Conservation (phyloP, 2,329 filamentous ascomycete species). For the Cladosporium sphaerospermum region DNA sequence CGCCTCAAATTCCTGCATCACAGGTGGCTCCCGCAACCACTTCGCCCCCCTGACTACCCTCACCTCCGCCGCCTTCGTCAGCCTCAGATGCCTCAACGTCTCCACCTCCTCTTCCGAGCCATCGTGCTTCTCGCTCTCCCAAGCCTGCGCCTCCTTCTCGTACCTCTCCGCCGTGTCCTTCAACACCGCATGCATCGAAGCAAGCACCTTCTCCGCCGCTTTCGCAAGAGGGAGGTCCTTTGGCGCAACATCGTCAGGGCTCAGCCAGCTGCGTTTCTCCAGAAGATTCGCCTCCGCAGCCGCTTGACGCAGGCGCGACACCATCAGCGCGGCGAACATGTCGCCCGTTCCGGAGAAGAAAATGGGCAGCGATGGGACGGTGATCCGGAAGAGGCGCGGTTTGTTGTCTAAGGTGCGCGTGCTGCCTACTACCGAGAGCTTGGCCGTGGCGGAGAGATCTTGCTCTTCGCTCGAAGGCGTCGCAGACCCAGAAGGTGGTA, state of each 20-base stretch:
- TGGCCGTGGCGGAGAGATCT: conserved; percentile 15
- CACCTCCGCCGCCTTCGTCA: conserved; percentile 83
- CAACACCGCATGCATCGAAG: conserved; percentile 86
- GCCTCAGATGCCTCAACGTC: conserved; percentile 55
- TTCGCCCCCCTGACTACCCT: conserved; percentile 69
- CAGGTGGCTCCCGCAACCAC: conserved; percentile 63
- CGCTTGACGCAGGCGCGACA: conserved; percentile 81
- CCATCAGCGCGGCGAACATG: conserved; percentile 92
- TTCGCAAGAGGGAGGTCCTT: conserved; percentile 73
- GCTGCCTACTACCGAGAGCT: conserved; percentile 62
- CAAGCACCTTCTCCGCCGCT: conserved; percentile 79
- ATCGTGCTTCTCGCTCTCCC: conserved; percentile 36
- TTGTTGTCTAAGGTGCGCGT: conserved; percentile 58
- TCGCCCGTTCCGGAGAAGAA: conserved; percentile 97
- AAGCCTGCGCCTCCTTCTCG: conserved; percentile 37
- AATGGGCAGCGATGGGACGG: conserved; percentile 79
- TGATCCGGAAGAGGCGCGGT: conserved; percentile 81
- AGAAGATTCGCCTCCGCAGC: conserved; percentile 51
- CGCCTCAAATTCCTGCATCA: conserved; percentile 55
- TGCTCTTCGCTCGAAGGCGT: conserved; percentile 27
- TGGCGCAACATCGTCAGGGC: conserved; percentile 62
- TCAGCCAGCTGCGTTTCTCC: conserved; percentile 63
- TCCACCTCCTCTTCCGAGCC: conserved; percentile 33
- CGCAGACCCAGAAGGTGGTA: conserved; percentile 50
- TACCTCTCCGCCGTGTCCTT: conserved; percentile 61